Percentiles rank a stretch among this genome's conserved stretches.
Evolutionary conservation across 495 filamentous ascomycete species (phyloP).

Genomic region (Chaetomium cochliodes): DNA sequence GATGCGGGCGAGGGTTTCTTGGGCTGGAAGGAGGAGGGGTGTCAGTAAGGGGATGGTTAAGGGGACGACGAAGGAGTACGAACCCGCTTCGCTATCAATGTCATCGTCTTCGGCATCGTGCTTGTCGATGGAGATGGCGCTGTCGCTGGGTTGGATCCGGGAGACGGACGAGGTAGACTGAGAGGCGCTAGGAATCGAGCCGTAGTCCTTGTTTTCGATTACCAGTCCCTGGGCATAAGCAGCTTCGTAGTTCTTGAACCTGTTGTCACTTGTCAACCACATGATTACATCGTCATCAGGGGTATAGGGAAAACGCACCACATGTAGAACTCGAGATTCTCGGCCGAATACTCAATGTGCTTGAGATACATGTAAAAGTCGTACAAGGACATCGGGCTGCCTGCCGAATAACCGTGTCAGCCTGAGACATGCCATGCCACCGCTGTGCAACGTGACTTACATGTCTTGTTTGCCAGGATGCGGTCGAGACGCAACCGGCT

Average conservation of each 20-base stretch:
- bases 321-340: slow-evolving; percentile 68
- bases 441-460: slow-evolving; percentile 23
- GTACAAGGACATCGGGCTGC: slow-evolving; percentile 42
- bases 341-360: slow-evolving; percentile 41
- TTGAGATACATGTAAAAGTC: slow-evolving; percentile 47
- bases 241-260: slow-evolving; percentile 46
- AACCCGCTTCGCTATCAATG: slow-evolving; percentile 34
- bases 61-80: neutral
- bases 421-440: slow-evolving; percentile 2
- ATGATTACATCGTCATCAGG: neutral
- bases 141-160: slow-evolving; percentile 21
- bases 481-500: slow-evolving; percentile 39
- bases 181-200: slow-evolving; percentile 28
- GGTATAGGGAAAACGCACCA: slow-evolving; percentile 60
- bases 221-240: slow-evolving; percentile 31
- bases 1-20: slow-evolving; percentile 39
- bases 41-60: neutral
- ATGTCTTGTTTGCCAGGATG: slow-evolving; percentile 45
- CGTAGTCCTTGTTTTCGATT: slow-evolving; percentile 30
- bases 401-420: slow-evolving; percentile 18
- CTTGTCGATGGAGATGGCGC: slow-evolving; percentile 1
- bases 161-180: slow-evolving; percentile 33
- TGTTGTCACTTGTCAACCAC: slow-evolving; percentile 7
- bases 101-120: slow-evolving; percentile 18
- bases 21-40: slow-evolving; percentile 16